These are phyloP conservation scores for Ambrosiella xylebori DNA, from an alignment of 2,329 filamentous ascomycete genomes.

Conservation along the genomic window DNA sequence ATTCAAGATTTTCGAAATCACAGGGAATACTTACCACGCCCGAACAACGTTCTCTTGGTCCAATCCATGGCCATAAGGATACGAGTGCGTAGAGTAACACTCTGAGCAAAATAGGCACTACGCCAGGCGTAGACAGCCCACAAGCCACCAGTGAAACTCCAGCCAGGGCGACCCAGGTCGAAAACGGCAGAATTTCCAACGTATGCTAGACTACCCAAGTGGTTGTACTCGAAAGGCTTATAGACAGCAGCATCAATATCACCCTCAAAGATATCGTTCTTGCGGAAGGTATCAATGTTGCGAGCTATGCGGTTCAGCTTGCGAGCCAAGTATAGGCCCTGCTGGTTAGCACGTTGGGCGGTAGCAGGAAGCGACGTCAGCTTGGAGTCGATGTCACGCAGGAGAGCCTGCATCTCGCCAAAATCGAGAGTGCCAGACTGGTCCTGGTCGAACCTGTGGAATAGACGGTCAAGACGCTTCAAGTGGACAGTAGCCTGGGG, in stretches of 20 bases:
- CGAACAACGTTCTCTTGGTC: conserved; percentile 91
- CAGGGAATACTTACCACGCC: conserved; percentile 57
- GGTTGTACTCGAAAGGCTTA: conserved; percentile 84
- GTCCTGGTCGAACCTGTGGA: conserved; percentile 83
- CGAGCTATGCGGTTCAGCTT: conserved; percentile 88
- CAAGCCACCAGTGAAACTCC: conserved; percentile 64
- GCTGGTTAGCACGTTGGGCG: conserved; percentile 89
- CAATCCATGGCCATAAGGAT: conserved; percentile 93
- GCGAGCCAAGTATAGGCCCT: conserved; percentile 77
- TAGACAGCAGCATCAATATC: conserved; percentile 86
- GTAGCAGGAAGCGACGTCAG: conserved; percentile 89
- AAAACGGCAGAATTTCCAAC: conserved; percentile 94
- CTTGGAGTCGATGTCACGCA: conserved; percentile 85
- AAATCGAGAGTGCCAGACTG: conserved; percentile 88
- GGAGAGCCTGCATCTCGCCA: conserved; percentile 71
- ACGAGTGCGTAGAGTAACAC: conserved; percentile 79
- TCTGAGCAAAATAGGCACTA: conserved; percentile 93
- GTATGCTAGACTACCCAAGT: conserved; percentile 83
- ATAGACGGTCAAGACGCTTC: conserved; percentile 76
- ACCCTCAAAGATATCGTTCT: conserved; percentile 72
- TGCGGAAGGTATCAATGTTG: conserved; percentile 52
- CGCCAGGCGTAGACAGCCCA: conserved; percentile 94
- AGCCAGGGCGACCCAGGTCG: conserved; percentile 55
- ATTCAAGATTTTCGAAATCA: not conserved
- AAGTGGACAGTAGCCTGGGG: conserved; percentile 80